Conservation (phyloP, 257 asterid species). For the Solanum gracilifrons region DNA sequence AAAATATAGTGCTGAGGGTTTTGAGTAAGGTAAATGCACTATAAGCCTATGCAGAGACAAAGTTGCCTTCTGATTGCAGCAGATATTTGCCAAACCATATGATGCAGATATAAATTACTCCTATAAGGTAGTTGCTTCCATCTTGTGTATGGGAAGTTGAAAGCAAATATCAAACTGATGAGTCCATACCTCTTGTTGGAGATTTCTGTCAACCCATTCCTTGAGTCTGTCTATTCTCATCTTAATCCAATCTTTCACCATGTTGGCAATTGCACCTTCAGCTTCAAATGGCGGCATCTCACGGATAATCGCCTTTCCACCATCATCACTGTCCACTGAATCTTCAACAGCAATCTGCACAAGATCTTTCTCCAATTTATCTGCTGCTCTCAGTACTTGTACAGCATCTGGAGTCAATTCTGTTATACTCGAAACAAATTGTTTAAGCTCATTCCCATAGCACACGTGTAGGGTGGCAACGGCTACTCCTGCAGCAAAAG, state of each 20-base stretch:
- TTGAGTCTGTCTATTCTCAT: conserved; percentile 72
- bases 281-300: conserved; percentile 99
- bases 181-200: conserved; percentile 91
- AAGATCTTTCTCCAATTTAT: conserved; percentile 87
- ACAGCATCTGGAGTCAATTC: conserved; percentile 98
- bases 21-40: background rate
- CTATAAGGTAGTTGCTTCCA: background rate
- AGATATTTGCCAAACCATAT: background rate
- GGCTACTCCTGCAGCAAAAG: conserved; percentile 94
- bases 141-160: background rate
- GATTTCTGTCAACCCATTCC: conserved; percentile 89
- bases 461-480: conserved; percentile 94
- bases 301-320: conserved; percentile 96
- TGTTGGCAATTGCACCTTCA: conserved; percentile 73
- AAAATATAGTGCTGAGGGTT: background rate
- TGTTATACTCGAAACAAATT: conserved; percentile 67
- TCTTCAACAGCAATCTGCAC: conserved; percentile 96
- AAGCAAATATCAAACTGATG: background rate
- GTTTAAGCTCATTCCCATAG: conserved; percentile 92
- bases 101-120: background rate
- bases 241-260: conserved; percentile 90
- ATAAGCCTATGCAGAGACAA: background rate
- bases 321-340: conserved; percentile 98
- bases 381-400: conserved; percentile 88
- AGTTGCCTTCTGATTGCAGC: background rate